A percentile compares a stretch with the other conserved stretches of the same genome.
These are phyloP conservation scores for Eucalyptus sp. DNA, from an alignment of 345 rosid genomes.

Conservation along the genomic window DNA sequence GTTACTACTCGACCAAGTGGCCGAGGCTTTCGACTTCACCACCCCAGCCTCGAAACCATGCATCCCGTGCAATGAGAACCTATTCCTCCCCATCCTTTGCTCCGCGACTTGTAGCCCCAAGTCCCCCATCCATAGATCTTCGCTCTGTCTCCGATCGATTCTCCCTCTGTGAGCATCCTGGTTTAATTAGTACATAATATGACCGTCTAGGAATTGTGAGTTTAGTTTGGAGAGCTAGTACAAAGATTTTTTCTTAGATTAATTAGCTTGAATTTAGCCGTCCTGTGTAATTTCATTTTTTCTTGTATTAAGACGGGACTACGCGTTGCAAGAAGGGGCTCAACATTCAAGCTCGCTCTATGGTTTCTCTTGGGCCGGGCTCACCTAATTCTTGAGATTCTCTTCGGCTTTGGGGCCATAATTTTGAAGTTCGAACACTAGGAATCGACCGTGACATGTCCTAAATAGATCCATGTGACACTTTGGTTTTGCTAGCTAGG, in stretches of 20 bases:
- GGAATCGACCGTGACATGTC: not conserved
- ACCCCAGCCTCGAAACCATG: not conserved
- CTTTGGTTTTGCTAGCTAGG: not conserved
- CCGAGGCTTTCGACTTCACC: constrained; percentile 14
- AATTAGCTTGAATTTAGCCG: too few species aligned
- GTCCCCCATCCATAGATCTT: not conserved
- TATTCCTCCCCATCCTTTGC: constrained; percentile 4
- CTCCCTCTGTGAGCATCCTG: not conserved
- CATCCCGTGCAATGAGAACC: constrained; percentile 17
- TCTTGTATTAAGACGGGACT: not conserved
- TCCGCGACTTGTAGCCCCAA: not conserved
- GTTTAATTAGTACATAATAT: not conserved
- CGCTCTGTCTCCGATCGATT: not conserved
- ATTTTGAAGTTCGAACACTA: not conserved
- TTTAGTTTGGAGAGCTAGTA: not conserved
- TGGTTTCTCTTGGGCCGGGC: not conserved
- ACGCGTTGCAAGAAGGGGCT: not conserved
- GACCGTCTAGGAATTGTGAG: not conserved
- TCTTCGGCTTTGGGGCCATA: not conserved
- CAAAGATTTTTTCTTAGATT: not conserved
- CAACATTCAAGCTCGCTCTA: not conserved
- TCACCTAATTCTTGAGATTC: not conserved
- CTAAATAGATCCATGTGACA: not conserved
- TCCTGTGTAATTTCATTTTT: not conserved
- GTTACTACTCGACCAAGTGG: constrained; percentile 19